Evolutionary conservation across 805 yeast genomes (phyloP), one percentile per base, ranked within the genome.

Genomic region (Brettanomyces anomalus): DNA sequence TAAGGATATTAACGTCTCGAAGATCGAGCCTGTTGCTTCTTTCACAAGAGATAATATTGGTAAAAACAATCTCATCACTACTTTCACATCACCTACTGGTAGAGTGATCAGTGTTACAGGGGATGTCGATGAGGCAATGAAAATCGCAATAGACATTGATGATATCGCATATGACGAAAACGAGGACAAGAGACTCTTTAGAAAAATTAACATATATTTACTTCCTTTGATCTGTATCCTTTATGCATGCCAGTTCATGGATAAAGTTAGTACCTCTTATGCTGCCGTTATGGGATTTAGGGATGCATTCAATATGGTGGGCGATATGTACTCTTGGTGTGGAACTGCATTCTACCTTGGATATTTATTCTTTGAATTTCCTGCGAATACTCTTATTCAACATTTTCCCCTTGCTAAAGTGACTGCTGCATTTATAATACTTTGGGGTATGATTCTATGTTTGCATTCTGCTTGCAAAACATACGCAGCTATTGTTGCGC

Each of bases 181-280:
- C 14, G 21, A 20, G 14, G 46, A 43, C 19, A 46, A 24, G 10
- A 48, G 42, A 19, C 34, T 49, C 14, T 28, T 47, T 4, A 30
- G 44, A 18, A 79, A 77, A 51, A 70, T 76, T 20, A 84, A 79
- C 53, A 36, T 68, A 16, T 68, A 57, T 46, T 47, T 79, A 47
- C 57, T 75, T 51, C 79, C 84, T 1, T 44, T 77, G 41, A 62
- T 78, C 60, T 69, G 72, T 47, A 43, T 69, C 19, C 51, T 74
- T 20, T 73, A 74, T 57, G 66, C 74, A 13, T 56, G 71, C 17
- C 83, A 77, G 57, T 74, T 66, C 49, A 73, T 79, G 78, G 86
- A 79, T 59, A 79, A 79, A 54, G 60, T 64, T 17, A 62, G 81
- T 3, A 69, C 66, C 39, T 64, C 75, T 18, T 71, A 68, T 43